Evolutionary conservation across 371 early-diverging fungal species (phyloP), one percentile per base, ranked within the genome.

Genomic region (Mucor racemosus): DNA sequence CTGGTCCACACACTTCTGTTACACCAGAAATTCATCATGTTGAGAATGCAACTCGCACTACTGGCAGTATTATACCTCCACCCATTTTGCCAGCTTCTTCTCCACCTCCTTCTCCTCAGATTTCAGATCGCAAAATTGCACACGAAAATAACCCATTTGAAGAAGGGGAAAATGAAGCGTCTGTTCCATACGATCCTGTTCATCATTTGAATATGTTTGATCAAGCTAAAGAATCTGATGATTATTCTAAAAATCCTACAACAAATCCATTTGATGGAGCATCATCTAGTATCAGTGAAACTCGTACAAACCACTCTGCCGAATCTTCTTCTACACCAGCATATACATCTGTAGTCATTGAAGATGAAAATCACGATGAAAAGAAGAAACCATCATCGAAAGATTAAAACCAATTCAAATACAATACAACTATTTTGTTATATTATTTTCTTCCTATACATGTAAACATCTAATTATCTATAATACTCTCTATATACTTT

Each of bases 31-130:
- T n/a, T 46, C 8, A 17, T n/a, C 61, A 44, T 39, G 39, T 35
- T 38, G 26, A 35, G 8, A 14, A n/a, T 17, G 21, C 36, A 34
- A 5, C 38, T 13, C 48, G 21, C 42, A 41, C 56, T 14, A 41
- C 31, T 13, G 48, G 50, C 41, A 55, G 39, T 4, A 62, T 53
- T 38, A 44, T 64, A 64, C 44, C 54, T 38, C 63, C 40, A 53
- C 19, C 63, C 10, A 40, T 41, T 4, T 33, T 33, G 17, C 63
- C 41, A 40, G 40, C 62, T 38, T 61, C 48, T 50, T 36, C 62
- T 5, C 34, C 48, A 35, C 48, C 62, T 34, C 41, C 62, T 8
- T 34, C 61, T 33, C 48, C 61, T 8, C 31, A 3, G 36, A 46
- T 33, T 15, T 14, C 60, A 21, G 26, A 26, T 50, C 50, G 26